Evolutionary conservation across 2,329 filamentous ascomycete species (phyloP).

Genomic region (Didymella lethalis): DNA sequence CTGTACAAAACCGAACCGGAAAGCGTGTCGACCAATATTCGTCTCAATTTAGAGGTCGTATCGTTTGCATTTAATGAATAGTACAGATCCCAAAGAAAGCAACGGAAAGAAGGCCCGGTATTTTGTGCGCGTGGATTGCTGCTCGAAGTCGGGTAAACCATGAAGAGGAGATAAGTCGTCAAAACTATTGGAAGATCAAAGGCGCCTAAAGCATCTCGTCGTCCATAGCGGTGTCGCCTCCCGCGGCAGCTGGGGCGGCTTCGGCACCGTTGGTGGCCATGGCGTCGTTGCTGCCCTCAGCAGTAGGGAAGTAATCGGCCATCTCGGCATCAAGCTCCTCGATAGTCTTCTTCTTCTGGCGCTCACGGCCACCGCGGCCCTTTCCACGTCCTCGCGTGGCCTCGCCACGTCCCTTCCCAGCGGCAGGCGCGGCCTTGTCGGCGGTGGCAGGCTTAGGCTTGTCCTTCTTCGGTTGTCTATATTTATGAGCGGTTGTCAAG

Average conservation of each 20-base stretch:
- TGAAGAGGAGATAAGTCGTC: constrained; percentile 16
- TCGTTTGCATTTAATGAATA: constrained; percentile 24
- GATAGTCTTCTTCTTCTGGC: constrained; percentile 86
- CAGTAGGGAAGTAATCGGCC: constrained; percentile 85
- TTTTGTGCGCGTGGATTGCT: constrained; percentile 23
- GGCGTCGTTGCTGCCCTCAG: constrained; percentile 54
- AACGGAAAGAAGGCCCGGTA: constrained; percentile 23
- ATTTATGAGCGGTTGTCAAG: constrained; percentile 19
- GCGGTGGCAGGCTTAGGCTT: constrained; percentile 76
- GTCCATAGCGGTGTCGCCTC: constrained; percentile 50
- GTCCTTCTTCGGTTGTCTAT: constrained; percentile 68
- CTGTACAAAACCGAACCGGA: constrained; percentile 35
- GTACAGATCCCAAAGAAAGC: constrained; percentile 27
- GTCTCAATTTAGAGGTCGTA: constrained; percentile 17
- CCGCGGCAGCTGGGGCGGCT: constrained; percentile 55
- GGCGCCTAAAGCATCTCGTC: constrained; percentile 49
- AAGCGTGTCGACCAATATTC: constrained; percentile 16
- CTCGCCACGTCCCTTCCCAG: constrained; percentile 54
- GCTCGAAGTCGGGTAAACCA: constrained; percentile 7
- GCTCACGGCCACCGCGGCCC: constrained; percentile 55
- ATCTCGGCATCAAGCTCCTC: constrained; percentile 98
- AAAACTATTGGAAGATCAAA: constrained; percentile 3
- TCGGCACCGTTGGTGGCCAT: constrained; percentile 55
- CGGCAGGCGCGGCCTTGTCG: constrained; percentile 68
- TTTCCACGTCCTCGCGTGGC: constrained; percentile 58